Percentiles rank a stretch among this genome's conserved stretches.
Conservation (phyloP, 371 early-diverging fungal species). For the Thermomucor indicae-seudaticae region DNA sequence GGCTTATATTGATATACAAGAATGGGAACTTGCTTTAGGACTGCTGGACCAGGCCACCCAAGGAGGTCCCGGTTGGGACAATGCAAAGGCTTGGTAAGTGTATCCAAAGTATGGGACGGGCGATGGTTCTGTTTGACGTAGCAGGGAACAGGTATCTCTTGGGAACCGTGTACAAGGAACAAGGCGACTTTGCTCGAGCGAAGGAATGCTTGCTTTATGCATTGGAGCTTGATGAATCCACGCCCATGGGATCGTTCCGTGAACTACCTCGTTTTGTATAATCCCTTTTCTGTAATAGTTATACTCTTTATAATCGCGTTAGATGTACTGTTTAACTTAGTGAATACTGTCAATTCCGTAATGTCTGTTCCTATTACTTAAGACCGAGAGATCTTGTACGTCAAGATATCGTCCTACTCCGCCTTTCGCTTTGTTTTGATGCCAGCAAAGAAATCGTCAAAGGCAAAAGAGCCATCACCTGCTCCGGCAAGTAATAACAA, state of each 20-base stretch:
- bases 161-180: slow-evolving; percentile 16
- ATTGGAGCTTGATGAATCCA: slow-evolving; percentile 23
- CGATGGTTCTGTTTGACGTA: not conserved
- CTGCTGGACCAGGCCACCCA: slow-evolving; percentile 23
- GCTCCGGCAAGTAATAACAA: slow-evolving; percentile 6
- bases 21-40: slow-evolving; percentile 25
- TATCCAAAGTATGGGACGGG: not conserved
- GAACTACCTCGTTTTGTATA: slow-evolving; percentile 26
- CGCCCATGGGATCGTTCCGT: slow-evolving; percentile 12
- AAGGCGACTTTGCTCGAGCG: slow-evolving; percentile 19
- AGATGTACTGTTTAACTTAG: no score
- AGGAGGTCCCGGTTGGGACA: slow-evolving; percentile 29
- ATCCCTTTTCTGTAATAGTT: no score
- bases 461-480: slow-evolving; percentile 1
- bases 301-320: no score
- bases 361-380: no score
- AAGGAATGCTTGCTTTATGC: slow-evolving; percentile 27
- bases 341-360: no score
- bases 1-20: slow-evolving; percentile 6
- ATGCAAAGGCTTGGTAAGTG: slow-evolving; percentile 30
- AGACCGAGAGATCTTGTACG: no score
- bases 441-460: not conserved
- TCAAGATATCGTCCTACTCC: no score
- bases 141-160: slow-evolving; percentile 20
- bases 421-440: not conserved